A percentile compares a stretch with the other conserved stretches of the same genome.
phyloP scores from a whole-genome alignment of 495 filamentous ascomycete species.

The Talaromyces trachyspermus region DNA sequence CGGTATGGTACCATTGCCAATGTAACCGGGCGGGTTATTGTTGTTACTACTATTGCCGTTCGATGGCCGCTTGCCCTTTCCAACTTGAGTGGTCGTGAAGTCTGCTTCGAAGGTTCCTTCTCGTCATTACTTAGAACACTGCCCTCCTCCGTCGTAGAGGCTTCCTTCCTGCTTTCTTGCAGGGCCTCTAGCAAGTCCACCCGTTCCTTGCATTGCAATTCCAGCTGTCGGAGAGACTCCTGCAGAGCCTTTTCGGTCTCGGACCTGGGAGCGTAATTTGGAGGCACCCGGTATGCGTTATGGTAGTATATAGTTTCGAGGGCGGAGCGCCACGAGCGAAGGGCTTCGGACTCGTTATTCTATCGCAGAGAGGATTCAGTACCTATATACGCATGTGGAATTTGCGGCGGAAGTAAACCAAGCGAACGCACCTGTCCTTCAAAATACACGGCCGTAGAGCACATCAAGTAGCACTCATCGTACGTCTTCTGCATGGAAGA shows the following conservation, averaged over 20 bases:
- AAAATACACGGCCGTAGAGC: constrained; percentile 92
- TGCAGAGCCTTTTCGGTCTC: constrained; percentile 82
- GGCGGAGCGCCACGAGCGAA: constrained; percentile 85
- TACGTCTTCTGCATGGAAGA: constrained; percentile 93
- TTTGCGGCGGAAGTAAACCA: background rate
- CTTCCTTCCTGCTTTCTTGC: constrained; percentile 63
- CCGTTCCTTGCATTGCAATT: constrained; percentile 88
- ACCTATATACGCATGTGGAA: background rate
- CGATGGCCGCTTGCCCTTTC: constrained; percentile 13
- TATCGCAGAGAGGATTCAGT: constrained; percentile 22
- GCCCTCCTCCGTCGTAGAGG: constrained; percentile 22
- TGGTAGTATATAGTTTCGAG: constrained; percentile 88
- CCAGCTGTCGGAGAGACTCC: constrained; percentile 72
- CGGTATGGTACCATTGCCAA: constrained; percentile 75
- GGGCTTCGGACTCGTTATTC: constrained; percentile 89
- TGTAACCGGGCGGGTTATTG: constrained; percentile 45
- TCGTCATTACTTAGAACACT: constrained; percentile 24
- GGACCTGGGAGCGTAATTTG: constrained; percentile 62
- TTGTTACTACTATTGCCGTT: constrained; percentile 12
- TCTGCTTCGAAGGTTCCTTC: constrained; percentile 8
- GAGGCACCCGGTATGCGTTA: constrained; percentile 65
- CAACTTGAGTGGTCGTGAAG: background rate
- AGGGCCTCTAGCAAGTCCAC: constrained; percentile 84
- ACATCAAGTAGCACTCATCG: constrained; percentile 89
- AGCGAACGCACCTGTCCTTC: constrained; percentile 64